Conservation (phyloP, 2,329 filamentous ascomycete species). For the Meredithiella fracta region DNA sequence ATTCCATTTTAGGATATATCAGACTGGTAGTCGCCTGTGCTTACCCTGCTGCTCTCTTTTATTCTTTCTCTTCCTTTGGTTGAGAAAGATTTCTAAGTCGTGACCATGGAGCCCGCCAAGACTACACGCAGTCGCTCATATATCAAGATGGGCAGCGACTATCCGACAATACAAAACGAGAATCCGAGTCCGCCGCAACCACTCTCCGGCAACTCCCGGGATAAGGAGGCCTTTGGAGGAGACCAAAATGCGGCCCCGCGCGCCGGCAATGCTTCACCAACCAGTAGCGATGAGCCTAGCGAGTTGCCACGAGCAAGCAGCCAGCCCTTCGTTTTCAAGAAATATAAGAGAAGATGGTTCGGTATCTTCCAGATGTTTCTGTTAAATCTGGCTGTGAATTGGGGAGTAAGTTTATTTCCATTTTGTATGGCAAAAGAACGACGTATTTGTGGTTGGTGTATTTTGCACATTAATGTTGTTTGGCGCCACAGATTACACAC, state of each 20-base stretch:
- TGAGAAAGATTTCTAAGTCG: neutral
- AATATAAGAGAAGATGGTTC: constrained; percentile 78
- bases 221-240: constrained; percentile 3
- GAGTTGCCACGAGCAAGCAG: neutral
- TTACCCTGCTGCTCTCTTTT: neutral
- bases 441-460: no score
- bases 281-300: neutral
- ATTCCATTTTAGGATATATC: neutral
- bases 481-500: neutral
- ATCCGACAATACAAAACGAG: neutral
- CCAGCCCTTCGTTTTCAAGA: constrained; percentile 21
- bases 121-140: constrained; percentile 3
- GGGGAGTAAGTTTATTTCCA: constrained; percentile 56
- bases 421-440: neutral
- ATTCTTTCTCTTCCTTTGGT: neutral
- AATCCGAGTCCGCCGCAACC: constrained; percentile 1
- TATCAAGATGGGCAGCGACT: constrained; percentile 5
- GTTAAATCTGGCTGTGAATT: constrained; percentile 83
- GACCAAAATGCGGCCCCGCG: neutral
- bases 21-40: neutral
- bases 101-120: constrained; percentile 2
- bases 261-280: constrained; percentile 4
- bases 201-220: neutral
- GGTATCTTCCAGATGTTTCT: constrained; percentile 69
- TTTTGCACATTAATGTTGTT: neutral